Evolutionary conservation across 441 rosid genomes (phyloP), one percentile per base, ranked within the genome.

Genomic region (Pelargonium citronellum): DNA sequence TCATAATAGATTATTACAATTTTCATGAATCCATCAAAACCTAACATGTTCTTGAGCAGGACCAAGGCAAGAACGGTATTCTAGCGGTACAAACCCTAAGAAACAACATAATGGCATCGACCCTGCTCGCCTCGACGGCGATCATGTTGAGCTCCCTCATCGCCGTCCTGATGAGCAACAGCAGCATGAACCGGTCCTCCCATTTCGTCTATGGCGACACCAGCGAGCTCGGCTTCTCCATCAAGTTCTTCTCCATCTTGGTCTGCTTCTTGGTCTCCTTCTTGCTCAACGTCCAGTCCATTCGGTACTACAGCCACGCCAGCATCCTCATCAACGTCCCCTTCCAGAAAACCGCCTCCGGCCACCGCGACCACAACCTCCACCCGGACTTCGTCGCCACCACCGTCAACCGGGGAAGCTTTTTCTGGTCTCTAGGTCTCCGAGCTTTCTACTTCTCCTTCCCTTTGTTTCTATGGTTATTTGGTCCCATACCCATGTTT

Each of bases 61-160:
- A 91, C 7, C 67, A 72, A 5, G 74, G 88, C 6, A 93, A 84
- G 74, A 88, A 83, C 51, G 98, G 98, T 13, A 87, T 93, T 68
- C 79, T 93, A 43, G 89, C 97, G 0, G 97, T 93, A 71, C 98
- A 93, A 71, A 89, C 97, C 37, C 80, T 93, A 66, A 75, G 97
- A n/a, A 91, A 91, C 85, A 93, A 93, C 83, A 91, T 91, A 78
- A 92, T 92, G 98, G 97, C 98, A 0, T 92, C 98, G 30, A 92
- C 94, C n/a, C 79, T 92, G 5, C 77, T 92, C 70, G 98, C 98
- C 22, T 87, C 98, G 12, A 91, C 92, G 1, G 92, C 98, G 1
- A 89, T 92, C 77, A 89, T 83, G 89, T 77, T 92, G 27, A 83
- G 98, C 81, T 92, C 95, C 6, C 82, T 92, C 44, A 86, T 92